Evolutionary conservation across 345 rosid species (phyloP).

Genomic region (Carallia brachiata): DNA sequence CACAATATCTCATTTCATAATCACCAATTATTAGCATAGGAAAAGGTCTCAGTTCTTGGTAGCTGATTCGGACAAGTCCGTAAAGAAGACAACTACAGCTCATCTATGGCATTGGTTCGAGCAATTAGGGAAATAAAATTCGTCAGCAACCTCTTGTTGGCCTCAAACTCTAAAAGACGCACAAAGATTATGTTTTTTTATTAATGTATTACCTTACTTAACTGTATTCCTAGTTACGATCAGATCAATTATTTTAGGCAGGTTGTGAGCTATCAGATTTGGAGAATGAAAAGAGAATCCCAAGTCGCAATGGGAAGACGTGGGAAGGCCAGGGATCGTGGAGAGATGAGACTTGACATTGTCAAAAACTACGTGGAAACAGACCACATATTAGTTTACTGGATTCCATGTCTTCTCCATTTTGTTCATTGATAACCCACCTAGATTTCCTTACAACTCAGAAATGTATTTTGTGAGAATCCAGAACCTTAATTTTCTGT

Average conservation of each 20-base stretch:
- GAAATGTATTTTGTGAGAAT: too few species aligned
- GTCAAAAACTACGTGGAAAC: conserved; percentile 13
- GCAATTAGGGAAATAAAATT: conserved; percentile 20
- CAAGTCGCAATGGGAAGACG: conserved; percentile 26
- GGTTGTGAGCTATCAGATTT: conserved; percentile 9
- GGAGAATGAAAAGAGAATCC: conserved; percentile 18
- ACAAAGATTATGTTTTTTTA: neutral
- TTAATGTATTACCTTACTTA: neutral
- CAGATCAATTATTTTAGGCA: conserved; percentile 2
- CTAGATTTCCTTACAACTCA: too few species aligned
- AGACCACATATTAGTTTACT: conserved; percentile 17
- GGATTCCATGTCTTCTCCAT: conserved; percentile 20
- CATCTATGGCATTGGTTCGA: conserved; percentile 5
- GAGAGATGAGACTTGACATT: conserved; percentile 16
- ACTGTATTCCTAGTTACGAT: conserved; percentile 16
- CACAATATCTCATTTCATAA: conserved; percentile 23
- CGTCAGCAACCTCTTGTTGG: conserved; percentile 11
- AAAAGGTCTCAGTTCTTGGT: conserved; percentile 21
- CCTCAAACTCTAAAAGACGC: neutral
- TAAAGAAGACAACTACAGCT: conserved; percentile 41
- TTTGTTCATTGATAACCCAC: too few species aligned
- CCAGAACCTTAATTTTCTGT: too few species aligned
- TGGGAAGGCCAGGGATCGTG: conserved; percentile 24
- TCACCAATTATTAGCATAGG: conserved; percentile 24
- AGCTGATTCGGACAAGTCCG: conserved; percentile 16